phyloP scores from a whole-genome alignment of 176 grass and related monocot species.

The Melocanna baccifera region DNA sequence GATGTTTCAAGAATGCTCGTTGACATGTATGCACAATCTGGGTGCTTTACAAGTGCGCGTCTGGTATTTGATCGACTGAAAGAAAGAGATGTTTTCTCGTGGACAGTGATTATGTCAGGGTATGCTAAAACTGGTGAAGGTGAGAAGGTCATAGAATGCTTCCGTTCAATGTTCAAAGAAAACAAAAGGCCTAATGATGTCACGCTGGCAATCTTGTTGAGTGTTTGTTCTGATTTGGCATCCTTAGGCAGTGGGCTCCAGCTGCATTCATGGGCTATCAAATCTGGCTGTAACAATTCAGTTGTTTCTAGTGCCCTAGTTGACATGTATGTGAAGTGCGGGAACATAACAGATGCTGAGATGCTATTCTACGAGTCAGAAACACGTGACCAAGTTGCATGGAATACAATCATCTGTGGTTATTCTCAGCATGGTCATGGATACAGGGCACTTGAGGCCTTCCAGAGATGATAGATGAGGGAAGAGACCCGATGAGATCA shows the following conservation, averaged over 20 bases:
- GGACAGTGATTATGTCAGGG: conserved; percentile 34
- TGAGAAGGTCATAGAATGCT: conserved; percentile 39
- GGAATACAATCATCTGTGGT: conserved; percentile 42
- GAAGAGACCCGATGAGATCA: conserved; percentile 38
- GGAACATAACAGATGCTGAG: conserved; percentile 30
- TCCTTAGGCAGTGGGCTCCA: conserved; percentile 34
- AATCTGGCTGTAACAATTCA: conserved; percentile 29
- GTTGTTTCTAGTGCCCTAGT: conserved; percentile 31
- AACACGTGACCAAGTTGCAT: conserved; percentile 31
- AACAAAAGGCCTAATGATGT: conserved; percentile 34
- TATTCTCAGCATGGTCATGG: conserved; percentile 29
- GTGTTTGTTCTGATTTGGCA: conserved; percentile 42
- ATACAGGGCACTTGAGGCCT: conserved; percentile 33
- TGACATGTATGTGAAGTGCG: conserved; percentile 45
- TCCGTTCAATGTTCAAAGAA: conserved; percentile 38
- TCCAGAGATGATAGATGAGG: conserved; percentile 34
- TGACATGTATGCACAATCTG: conserved; percentile 48
- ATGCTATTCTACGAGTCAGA: conserved; percentile 21
- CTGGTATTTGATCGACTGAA: conserved; percentile 33
- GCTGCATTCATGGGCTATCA: conserved; percentile 42
- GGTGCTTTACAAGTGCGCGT: conserved; percentile 29
- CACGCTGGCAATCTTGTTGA: conserved; percentile 22
- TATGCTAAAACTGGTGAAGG: conserved; percentile 41
- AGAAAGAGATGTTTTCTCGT: conserved; percentile 46
- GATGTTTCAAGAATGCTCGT: conserved; percentile 41